Conservation (phyloP, 2,329 filamentous ascomycete species). For the Monilinia fructigena region DNA sequence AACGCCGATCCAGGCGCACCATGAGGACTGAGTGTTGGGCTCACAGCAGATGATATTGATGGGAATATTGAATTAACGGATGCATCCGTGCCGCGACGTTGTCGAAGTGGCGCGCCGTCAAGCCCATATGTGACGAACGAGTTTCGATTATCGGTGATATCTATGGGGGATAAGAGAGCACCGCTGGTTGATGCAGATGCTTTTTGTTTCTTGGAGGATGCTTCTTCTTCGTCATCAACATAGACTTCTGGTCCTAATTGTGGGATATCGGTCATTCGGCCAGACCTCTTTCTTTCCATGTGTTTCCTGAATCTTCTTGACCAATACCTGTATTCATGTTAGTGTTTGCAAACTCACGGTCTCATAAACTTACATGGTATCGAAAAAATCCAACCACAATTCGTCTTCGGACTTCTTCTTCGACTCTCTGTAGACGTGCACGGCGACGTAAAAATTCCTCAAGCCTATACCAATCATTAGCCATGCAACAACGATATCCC, state of each 20-base stretch:
- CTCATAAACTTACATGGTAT: constrained; percentile 66
- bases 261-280: constrained; percentile 75
- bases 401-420: constrained; percentile 88
- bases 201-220: constrained; percentile 29
- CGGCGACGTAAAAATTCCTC: constrained; percentile 93
- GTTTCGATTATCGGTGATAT: constrained; percentile 31
- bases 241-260: constrained; percentile 85
- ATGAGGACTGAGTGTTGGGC: constrained; percentile 37
- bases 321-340: constrained; percentile 61
- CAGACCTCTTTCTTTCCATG: constrained; percentile 68
- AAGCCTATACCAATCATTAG: constrained; percentile 54
- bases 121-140: constrained; percentile 38
- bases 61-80: constrained; percentile 23
- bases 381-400: constrained; percentile 95
- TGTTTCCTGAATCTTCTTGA: constrained; percentile 76
- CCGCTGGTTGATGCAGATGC: constrained; percentile 25
- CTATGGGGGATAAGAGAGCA: constrained; percentile 33
- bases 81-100: constrained; percentile 30
- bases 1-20: constrained; percentile 41
- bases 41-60: constrained; percentile 28
- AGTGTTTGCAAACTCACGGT: constrained; percentile 25
- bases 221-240: constrained; percentile 72
- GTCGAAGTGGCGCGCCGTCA: constrained; percentile 32
- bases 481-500: not conserved
- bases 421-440: constrained; percentile 85